Evolutionary conservation across 148 eudicot species (phyloP).

Genomic region (Linanthus parryae): DNA sequence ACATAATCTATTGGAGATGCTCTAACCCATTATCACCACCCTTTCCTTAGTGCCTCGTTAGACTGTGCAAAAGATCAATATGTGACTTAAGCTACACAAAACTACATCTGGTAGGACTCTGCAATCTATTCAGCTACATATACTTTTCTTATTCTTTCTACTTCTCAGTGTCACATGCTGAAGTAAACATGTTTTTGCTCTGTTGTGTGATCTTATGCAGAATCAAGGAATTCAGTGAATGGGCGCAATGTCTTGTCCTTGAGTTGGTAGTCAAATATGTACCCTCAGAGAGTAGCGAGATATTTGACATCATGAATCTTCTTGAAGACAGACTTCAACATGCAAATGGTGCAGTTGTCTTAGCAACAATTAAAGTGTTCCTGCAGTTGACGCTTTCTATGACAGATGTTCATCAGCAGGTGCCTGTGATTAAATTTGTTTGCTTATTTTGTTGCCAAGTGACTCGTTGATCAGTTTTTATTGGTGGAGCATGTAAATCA

Average conservation of each 20-base stretch:
- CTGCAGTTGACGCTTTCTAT: constrained; percentile 89
- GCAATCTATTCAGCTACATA: too few species aligned
- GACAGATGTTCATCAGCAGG: constrained; percentile 99
- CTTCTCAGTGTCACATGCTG: background rate
- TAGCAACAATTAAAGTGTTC: constrained; percentile 91
- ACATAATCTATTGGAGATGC: too few species aligned
- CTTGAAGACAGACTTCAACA: constrained; percentile 99
- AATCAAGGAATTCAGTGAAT: constrained; percentile 94
- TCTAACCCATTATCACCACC: too few species aligned
- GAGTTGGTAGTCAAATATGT: constrained; percentile 93
- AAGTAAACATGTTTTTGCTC: constrained; percentile 2
- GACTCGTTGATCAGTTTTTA: background rate
- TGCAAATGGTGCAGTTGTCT: constrained; percentile 98
- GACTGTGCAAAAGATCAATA: too few species aligned
- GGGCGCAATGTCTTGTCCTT: constrained; percentile 96
- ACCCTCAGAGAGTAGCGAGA: constrained; percentile 77
- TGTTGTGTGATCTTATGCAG: constrained; percentile 32
- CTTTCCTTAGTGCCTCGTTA: too few species aligned
- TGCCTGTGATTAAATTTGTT: constrained; percentile 17
- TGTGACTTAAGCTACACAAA: too few species aligned
- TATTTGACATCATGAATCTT: constrained; percentile 98
- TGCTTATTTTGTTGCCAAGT: background rate
- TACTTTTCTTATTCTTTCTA: background rate
- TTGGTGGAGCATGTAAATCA: too few species aligned
- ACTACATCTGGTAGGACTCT: too few species aligned